These are phyloP conservation scores for Penicillium cataractarum DNA, from an alignment of 495 filamentous ascomycete species.

Conservation along the genomic window DNA sequence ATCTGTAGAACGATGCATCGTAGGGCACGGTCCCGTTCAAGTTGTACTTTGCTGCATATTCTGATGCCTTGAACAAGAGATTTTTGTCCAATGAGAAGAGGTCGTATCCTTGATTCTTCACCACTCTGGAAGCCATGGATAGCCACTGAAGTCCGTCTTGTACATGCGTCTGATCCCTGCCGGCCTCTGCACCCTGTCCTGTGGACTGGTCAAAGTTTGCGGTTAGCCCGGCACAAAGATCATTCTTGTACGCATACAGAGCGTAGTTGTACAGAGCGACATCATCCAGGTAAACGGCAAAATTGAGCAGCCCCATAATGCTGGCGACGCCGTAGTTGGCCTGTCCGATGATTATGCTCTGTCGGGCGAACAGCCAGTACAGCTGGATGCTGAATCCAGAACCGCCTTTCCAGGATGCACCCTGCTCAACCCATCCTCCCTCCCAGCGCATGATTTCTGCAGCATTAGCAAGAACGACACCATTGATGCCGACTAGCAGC, in stretches of 20 bases:
- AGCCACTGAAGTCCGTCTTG: constrained; percentile 27
- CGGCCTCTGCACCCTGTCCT: constrained; percentile 28
- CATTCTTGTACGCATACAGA: constrained; percentile 32
- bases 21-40: constrained; percentile 37
- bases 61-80: constrained; percentile 35
- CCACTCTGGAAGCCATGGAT: constrained; percentile 27
- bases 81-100: constrained; percentile 34
- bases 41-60: constrained; percentile 42
- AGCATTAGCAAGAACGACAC: constrained; percentile 39
- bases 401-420: constrained; percentile 35
- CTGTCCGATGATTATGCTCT: constrained; percentile 38
- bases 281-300: constrained; percentile 45
- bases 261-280: constrained; percentile 41
- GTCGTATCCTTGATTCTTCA: constrained; percentile 38
- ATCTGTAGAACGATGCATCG: constrained; percentile 37
- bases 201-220: constrained; percentile 25
- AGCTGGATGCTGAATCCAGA: constrained; percentile 42
- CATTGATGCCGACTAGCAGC: constrained; percentile 38
- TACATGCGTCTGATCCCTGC: constrained; percentile 19
- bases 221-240: constrained; percentile 34
- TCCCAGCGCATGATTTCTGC: constrained; percentile 47
- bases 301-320: constrained; percentile 39
- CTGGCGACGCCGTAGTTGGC: constrained; percentile 19
- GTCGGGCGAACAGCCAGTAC: constrained; percentile 43
- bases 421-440: constrained; percentile 39